Evolutionary conservation across 176 grass and related monocot species (phyloP).

Genomic region (Canna indica): DNA sequence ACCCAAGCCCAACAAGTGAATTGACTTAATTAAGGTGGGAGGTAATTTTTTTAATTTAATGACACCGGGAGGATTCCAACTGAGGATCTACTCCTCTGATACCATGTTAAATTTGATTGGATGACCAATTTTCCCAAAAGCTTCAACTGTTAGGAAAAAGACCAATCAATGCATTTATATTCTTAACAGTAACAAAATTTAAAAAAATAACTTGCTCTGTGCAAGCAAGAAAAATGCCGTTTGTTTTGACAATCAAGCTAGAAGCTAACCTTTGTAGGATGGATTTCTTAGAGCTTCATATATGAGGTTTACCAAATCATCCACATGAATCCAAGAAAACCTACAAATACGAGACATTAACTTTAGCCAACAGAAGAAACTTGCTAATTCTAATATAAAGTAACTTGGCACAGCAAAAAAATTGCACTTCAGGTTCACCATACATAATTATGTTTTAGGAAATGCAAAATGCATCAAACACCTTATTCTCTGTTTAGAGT

Average conservation of each 20-base stretch:
- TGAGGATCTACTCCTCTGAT: too few species aligned
- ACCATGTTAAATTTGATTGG: too few species aligned
- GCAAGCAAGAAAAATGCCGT: not conserved
- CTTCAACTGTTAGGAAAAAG: not conserved
- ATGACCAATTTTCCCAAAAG: too few species aligned
- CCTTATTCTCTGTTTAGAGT: not conserved
- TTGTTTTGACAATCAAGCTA: not conserved
- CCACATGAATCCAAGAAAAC: conserved; percentile 99
- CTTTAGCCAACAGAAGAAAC: not conserved
- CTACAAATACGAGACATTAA: conserved; percentile 22
- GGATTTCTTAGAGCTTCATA: conserved; percentile 72
- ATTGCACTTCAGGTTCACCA: not conserved
- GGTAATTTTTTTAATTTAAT: too few species aligned
- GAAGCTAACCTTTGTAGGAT: conserved; percentile 49
- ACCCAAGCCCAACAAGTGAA: too few species aligned
- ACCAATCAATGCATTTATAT: not conserved
- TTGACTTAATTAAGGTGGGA: too few species aligned
- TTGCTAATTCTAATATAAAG: not conserved
- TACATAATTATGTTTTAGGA: not conserved
- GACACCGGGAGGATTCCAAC: too few species aligned
- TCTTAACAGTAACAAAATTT: not conserved
- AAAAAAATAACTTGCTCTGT: not conserved
- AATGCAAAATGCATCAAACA: not conserved
- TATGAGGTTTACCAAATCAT: conserved; percentile 84
- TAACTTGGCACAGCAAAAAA: not conserved